Percentiles rank a stretch among this genome's conserved stretches.
Conservation (phyloP, 768 basidiomycete genomes). For the Guyanaporus albipodus region DNA sequence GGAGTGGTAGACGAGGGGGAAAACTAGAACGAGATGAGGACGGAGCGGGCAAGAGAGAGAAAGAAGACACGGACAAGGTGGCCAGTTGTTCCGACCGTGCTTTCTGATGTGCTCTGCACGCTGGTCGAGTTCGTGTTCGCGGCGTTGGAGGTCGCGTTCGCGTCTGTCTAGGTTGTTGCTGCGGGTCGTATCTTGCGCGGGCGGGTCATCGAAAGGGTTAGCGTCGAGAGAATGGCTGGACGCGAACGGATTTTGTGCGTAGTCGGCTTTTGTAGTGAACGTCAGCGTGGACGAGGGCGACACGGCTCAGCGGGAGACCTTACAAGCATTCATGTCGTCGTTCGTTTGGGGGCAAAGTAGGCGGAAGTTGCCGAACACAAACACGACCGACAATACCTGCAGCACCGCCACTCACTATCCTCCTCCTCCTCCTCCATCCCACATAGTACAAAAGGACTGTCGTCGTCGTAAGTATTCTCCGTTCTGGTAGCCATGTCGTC, state of each 20-base stretch:
- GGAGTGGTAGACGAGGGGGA: constrained; percentile 91
- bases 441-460: background rate
- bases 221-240: constrained; percentile 80
- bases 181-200: constrained; percentile 40
- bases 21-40: constrained; percentile 54
- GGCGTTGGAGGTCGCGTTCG: constrained; percentile 75
- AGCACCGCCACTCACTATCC: too few species aligned
- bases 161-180: constrained; percentile 68
- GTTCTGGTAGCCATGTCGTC: constrained; percentile 34
- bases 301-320: constrained; percentile 7
- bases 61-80: constrained; percentile 61
- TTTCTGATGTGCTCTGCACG: constrained; percentile 65
- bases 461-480: background rate
- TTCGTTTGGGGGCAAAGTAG: too few species aligned
- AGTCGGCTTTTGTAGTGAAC: constrained; percentile 16
- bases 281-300: too few species aligned
- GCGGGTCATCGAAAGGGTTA: constrained; percentile 89
- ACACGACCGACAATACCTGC: too few species aligned
- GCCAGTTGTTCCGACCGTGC: constrained; percentile 92
- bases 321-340: too few species aligned
- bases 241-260: constrained; percentile 75
- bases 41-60: constrained; percentile 11
- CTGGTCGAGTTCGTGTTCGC: constrained; percentile 70
- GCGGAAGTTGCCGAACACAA: constrained; percentile 5
- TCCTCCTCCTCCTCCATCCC: too few species aligned